phyloP scores from a whole-genome alignment of 2,329 filamentous ascomycete species.

The Neopestalotiopsis sp. region DNA sequence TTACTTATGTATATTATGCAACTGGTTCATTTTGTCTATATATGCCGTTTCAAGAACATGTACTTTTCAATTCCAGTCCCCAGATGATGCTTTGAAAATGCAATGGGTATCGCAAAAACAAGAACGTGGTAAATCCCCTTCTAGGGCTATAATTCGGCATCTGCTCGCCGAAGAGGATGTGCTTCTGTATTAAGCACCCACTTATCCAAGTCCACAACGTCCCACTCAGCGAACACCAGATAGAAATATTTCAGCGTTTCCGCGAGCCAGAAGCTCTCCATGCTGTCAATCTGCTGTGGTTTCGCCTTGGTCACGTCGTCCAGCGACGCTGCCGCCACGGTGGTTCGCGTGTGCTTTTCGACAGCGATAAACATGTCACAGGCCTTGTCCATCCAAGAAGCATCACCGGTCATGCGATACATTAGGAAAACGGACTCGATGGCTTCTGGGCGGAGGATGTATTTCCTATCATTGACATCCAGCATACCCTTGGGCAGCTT shows the following conservation, averaged over 20 bases:
- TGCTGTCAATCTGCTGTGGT: conserved; percentile 48
- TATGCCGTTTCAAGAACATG: not conserved
- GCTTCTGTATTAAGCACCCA: conserved; percentile 67
- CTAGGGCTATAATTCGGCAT: conserved; percentile 24
- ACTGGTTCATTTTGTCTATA: not conserved
- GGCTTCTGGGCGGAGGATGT: conserved; percentile 76
- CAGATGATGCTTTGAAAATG: not conserved
- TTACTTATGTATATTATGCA: not conserved
- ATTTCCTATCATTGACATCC: conserved; percentile 59
- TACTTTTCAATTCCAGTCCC: not conserved
- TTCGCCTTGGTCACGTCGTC: conserved; percentile 61
- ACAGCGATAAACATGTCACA: conserved; percentile 78
- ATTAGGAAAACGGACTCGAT: conserved; percentile 83
- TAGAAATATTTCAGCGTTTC: conserved; percentile 74
- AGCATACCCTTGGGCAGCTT: conserved; percentile 60
- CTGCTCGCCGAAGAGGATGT: conserved; percentile 51
- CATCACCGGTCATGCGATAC: conserved; percentile 74
- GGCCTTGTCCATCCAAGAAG: conserved; percentile 69
- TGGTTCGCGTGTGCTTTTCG: conserved; percentile 63
- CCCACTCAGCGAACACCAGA: conserved; percentile 65
- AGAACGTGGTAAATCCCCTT: not conserved
- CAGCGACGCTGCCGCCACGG: conserved; percentile 69
- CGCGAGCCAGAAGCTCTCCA: conserved; percentile 80
- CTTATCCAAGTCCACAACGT: conserved; percentile 63
- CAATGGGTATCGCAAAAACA: conserved; percentile 11